These are phyloP conservation scores for Phytophthora nicotianae DNA, from an alignment of 352 stramenopile genomes.

Conservation along the genomic window DNA sequence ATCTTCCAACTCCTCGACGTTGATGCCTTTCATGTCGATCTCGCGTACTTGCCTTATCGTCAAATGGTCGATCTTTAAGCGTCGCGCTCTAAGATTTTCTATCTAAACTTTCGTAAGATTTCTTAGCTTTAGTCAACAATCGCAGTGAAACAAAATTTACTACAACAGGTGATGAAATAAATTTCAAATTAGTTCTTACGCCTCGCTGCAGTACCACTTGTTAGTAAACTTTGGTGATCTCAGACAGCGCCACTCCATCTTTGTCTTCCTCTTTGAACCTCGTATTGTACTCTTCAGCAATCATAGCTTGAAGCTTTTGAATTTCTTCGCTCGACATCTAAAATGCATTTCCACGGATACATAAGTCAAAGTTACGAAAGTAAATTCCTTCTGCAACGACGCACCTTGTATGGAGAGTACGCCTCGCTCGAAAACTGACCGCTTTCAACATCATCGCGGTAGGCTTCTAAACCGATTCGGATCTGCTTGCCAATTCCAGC, in stretches of 20 bases:
- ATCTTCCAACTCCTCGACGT: constrained; percentile 29
- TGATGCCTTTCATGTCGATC: constrained; percentile 20
- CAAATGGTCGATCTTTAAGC: constrained; percentile 24
- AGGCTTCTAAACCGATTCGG: constrained; percentile 92
- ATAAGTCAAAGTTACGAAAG: not conserved
- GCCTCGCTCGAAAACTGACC: constrained; percentile 93
- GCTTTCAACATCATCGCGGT: constrained; percentile 96
- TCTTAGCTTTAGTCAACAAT: not conserved
- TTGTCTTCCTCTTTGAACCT: constrained; percentile 28
- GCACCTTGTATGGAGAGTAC: constrained; percentile 95
- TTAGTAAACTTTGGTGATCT: constrained; percentile 87
- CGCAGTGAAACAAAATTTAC: no score
- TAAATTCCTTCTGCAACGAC: not conserved
- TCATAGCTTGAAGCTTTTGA: constrained; percentile 66
- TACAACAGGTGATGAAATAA: no score
- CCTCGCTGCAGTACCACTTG: no score
- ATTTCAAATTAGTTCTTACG: no score
- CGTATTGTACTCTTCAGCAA: constrained; percentile 65
- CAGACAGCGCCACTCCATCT: constrained; percentile 28
- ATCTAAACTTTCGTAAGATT: not conserved
- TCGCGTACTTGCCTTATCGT: constrained; percentile 2
- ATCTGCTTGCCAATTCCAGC: constrained; percentile 94
- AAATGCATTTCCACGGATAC: not conserved
- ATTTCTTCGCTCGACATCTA: constrained; percentile 85
- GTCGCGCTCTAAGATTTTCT: constrained; percentile 22